Base-by-base conservation (phyloP, 495 filamentous ascomycete genomes). In the Hypoxylon trugodes region DNA sequence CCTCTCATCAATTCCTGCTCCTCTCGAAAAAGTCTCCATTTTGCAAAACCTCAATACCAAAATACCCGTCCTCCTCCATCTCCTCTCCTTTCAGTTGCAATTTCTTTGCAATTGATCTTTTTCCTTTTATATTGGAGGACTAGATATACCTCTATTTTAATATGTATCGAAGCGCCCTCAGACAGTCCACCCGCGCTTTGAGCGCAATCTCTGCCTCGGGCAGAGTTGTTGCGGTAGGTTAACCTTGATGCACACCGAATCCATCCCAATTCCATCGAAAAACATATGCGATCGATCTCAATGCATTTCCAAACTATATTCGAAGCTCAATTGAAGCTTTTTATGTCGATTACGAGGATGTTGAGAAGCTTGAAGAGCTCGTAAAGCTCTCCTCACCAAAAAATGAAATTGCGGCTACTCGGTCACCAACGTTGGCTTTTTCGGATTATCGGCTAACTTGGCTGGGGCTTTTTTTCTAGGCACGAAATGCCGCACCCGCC, bases 91-190 rank as follows among this genome's bases (percentile, higher is more conserved):
- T 73, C 77, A 78, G 79, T 81, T 81, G 79, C 79, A 79, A 69
- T 61, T 58, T 15, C 8, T 62, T 68, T 76, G 80, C 80, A 81
- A 79, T 82, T 82, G 80, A 70, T 71, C 69, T 62, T 74, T 57
- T 73, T 70, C 63, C 68, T 70, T 71, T 68, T 51, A 47, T 53
- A 59, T 57, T 50, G 63, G 74, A 68, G 72, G 70, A 76, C 46
- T 59, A 65, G 68, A 73, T 61, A 77, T 60, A 62, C 73, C 70
- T 74, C 73, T 71, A 51, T 70, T 81, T 72, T 69, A 97, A 48
- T n/a, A n/a, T 98, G 95, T 94, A 98, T 86, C 92, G 93, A 80
- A 96, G 91, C 89, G 93, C 93, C 85, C 84, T 97, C 81, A 87
- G 93, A 81, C 93, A 95, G 85, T 93, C 91, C 77, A 89, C 88